Conservation (phyloP, 148 eudicot genomes). For the Fagopyrum homotropicum region DNA sequence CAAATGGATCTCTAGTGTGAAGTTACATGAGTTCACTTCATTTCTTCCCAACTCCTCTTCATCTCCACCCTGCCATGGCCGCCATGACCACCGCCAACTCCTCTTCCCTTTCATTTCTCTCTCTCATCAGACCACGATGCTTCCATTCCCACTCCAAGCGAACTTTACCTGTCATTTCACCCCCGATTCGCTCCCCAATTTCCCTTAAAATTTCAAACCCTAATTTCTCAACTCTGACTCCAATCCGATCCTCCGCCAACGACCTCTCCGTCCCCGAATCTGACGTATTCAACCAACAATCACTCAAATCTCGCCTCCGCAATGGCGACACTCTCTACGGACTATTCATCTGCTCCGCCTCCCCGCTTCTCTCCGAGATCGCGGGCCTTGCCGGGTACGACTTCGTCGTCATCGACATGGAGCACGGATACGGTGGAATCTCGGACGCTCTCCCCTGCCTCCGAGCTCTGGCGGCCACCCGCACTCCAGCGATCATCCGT, state of each 20-base stretch:
- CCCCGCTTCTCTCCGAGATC: conserved; percentile 77
- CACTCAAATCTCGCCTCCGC: conserved; percentile 56
- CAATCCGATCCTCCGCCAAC: conserved; percentile 15
- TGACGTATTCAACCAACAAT: conserved; percentile 6
- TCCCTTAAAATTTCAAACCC: not conserved
- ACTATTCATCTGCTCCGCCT: conserved; percentile 64
- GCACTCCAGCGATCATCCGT: conserved; percentile 61
- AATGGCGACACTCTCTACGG: conserved; percentile 78
- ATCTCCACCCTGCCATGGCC: conserved; percentile 19
- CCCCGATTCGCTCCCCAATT: not conserved
- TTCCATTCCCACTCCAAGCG: not conserved
- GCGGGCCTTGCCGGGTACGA: conserved; percentile 79
- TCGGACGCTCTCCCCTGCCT: conserved; percentile 58
- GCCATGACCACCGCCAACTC: conserved; percentile 9
- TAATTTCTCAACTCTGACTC: conserved; percentile 8
- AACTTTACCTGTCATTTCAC: not conserved
- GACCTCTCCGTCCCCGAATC: conserved; percentile 12
- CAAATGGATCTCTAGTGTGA: too few relatives aligned
- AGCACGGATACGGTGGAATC: conserved; percentile 74
- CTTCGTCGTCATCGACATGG: conserved; percentile 82
- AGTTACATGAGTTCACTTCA: not conserved
- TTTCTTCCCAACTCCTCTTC: not conserved
- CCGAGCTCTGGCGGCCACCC: conserved; percentile 56
- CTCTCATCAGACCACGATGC: not conserved
- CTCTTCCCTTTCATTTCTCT: conserved; percentile 20